Evolutionary conservation across 768 basidiomycete genomes (phyloP).

Genomic region (Sarcodon aspratus): DNA sequence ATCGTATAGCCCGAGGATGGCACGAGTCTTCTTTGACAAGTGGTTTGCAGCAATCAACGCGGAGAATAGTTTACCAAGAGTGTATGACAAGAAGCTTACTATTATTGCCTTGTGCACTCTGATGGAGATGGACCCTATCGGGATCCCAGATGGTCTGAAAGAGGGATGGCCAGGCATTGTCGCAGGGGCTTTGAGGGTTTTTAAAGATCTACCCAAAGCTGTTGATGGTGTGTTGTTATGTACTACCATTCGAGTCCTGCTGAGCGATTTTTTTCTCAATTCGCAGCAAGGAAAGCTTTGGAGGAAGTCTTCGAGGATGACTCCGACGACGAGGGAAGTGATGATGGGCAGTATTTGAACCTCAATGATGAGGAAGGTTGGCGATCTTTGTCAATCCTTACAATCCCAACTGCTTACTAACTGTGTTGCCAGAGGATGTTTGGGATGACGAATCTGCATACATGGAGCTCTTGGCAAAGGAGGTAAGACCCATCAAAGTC

Average conservation of each 20-base stretch:
- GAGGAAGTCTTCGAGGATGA: conserved; percentile 36
- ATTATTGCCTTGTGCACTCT: conserved; percentile 68
- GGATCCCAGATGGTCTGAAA: conserved; percentile 46
- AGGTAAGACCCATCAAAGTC: conserved; percentile 32
- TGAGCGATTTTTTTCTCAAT: neutral
- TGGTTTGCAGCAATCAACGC: conserved; percentile 72
- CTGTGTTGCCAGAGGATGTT: conserved; percentile 51
- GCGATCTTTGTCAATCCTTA: conserved; percentile 3
- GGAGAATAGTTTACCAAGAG: conserved; percentile 54
- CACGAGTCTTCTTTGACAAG: conserved; percentile 69
- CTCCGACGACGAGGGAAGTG: conserved; percentile 30
- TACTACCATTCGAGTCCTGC: too few species aligned
- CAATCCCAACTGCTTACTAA: neutral
- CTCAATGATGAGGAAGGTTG: conserved; percentile 58
- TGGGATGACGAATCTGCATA: conserved; percentile 89
- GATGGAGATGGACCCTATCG: conserved; percentile 52
- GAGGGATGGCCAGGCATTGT: conserved; percentile 74
- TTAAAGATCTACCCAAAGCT: conserved; percentile 71
- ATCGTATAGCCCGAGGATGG: conserved; percentile 38
- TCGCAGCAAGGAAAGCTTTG: conserved; percentile 46
- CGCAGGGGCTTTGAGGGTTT: conserved; percentile 55
- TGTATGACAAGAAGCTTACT: conserved; percentile 84
- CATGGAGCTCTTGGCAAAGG: conserved; percentile 74
- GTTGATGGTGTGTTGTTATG: conserved; percentile 43
- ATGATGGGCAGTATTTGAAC: conserved; percentile 46